These are phyloP conservation scores for Trebouxia sp. DNA, from an alignment of 139 green algal species.

Conservation along the genomic window DNA sequence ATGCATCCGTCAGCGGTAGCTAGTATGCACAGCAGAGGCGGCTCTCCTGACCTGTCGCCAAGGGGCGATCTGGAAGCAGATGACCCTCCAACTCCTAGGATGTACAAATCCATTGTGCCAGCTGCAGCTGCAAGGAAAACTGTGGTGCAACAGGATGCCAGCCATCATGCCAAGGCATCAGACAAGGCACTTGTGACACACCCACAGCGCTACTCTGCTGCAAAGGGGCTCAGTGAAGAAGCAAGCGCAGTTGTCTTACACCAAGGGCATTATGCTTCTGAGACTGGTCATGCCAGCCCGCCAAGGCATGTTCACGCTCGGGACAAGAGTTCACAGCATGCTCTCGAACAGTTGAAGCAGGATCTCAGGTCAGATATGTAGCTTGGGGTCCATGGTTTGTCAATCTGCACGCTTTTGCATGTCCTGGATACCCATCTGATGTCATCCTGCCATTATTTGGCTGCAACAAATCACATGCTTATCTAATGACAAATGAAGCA, in stretches of 20 bases:
- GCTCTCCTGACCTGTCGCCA: neutral
- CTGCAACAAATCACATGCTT: too few species aligned
- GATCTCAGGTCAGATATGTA: neutral
- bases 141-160: neutral
- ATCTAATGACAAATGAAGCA: too few species aligned
- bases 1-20: too few species aligned
- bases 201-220: too few species aligned
- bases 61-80: neutral
- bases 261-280: neutral
- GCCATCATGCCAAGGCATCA: too few species aligned
- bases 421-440: too few species aligned
- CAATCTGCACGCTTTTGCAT: too few species aligned
- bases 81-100: neutral
- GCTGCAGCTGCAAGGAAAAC: neutral
- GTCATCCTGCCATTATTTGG: too few species aligned
- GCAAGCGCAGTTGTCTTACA: neutral
- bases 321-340: neutral
- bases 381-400: neutral
- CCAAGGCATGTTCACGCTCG: neutral
- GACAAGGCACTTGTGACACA: too few species aligned
- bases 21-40: neutral
- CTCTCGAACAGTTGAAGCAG: neutral
- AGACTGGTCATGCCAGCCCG: neutral
- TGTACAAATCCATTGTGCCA: slow-evolving; percentile 4
- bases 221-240: neutral